Evolutionary conservation across 768 basidiomycete species (phyloP).

Genomic region (Russula foetens): DNA sequence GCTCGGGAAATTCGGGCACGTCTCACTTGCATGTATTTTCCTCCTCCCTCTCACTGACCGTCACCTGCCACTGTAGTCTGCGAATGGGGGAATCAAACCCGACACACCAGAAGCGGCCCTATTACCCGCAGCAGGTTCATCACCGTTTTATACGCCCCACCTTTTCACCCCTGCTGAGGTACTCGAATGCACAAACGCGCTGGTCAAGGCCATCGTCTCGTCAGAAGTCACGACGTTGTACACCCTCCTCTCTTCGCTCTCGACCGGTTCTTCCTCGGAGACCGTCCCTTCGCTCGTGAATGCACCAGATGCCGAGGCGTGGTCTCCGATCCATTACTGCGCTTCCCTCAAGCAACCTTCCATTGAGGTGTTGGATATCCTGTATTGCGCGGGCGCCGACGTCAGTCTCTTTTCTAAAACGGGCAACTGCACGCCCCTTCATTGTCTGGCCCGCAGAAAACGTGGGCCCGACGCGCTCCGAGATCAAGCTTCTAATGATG

Average conservation of each 20-base stretch:
- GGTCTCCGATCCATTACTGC: constrained; percentile 69
- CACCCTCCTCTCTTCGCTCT: constrained; percentile 43
- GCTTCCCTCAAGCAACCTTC: constrained; percentile 48
- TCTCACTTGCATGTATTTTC: not conserved
- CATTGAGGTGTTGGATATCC: constrained; percentile 53
- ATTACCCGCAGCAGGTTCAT: constrained; percentile 20
- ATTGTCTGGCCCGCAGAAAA: constrained; percentile 20
- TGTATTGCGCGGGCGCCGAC: constrained; percentile 73
- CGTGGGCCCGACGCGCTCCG: constrained; percentile 18
- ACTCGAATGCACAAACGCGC: constrained; percentile 37
- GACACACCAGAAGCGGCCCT: constrained; percentile 55
- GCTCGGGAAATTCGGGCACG: constrained; percentile 53
- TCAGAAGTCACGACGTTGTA: constrained; percentile 44
- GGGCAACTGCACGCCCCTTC: constrained; percentile 20
- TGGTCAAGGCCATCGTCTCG: constrained; percentile 47
- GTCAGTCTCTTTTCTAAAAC: constrained; percentile 47
- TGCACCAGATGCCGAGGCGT: constrained; percentile 55
- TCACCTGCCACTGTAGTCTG: not conserved
- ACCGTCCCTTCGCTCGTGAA: constrained; percentile 52
- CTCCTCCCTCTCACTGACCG: not conserved
- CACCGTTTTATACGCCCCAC: constrained; percentile 7
- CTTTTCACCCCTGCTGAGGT: constrained; percentile 36
- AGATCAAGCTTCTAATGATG: constrained; percentile 12
- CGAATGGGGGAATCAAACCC: constrained; percentile 31
- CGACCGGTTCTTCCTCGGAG: constrained; percentile 21